Evolutionary conservation across 768 basidiomycete genomes (phyloP).

Genomic region (Fistulinella prunicolor): DNA sequence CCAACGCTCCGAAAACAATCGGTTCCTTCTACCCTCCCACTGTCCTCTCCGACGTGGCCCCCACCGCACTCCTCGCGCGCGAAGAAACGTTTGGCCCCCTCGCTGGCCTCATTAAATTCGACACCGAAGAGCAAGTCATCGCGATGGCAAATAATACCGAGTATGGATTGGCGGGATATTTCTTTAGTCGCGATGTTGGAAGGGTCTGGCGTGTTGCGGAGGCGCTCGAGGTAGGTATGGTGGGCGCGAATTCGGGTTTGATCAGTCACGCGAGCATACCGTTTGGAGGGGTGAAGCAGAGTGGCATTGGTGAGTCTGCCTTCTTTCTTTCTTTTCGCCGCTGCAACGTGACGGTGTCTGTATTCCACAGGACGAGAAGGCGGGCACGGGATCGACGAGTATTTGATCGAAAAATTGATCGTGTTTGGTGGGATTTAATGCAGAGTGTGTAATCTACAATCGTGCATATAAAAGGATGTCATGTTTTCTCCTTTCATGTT

Average conservation of each 20-base stretch:
- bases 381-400: conserved; percentile 87
- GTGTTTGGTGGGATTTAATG: conserved; percentile 68
- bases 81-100: conserved; percentile 98
- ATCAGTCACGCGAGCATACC: conserved; percentile 80
- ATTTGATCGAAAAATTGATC: conserved; percentile 78
- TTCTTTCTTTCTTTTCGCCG: background rate
- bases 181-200: conserved; percentile 84
- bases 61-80: conserved; percentile 55
- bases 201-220: conserved; percentile 94
- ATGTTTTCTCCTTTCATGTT: background rate
- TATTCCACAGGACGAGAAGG: conserved; percentile 70
- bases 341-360: background rate
- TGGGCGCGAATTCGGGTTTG: conserved; percentile 77
- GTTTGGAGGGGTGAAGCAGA: conserved; percentile 91
- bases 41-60: conserved; percentile 80
- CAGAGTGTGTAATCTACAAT: no score
- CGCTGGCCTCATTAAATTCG: conserved; percentile 83
- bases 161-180: conserved; percentile 91
- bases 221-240: conserved; percentile 91
- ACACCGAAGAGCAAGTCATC: conserved; percentile 92
- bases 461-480: background rate
- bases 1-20: conserved; percentile 37
- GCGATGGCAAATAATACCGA: conserved; percentile 78
- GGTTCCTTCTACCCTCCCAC: conserved; percentile 84
- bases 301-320: conserved; percentile 54